Conservation (phyloP, 495 filamentous ascomycete species). For the Halenospora varia region DNA sequence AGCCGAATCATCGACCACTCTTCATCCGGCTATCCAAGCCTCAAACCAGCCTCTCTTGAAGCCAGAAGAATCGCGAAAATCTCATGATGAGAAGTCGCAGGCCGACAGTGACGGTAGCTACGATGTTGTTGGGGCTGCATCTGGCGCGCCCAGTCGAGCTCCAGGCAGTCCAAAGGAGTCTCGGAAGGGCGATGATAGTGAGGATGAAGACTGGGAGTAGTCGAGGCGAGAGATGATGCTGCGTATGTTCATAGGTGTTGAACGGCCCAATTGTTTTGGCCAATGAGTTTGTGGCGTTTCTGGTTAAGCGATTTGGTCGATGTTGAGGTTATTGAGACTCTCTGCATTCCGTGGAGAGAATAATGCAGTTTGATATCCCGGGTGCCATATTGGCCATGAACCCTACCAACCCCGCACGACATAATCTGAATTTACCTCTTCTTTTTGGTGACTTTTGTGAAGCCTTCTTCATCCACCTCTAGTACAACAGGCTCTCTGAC, state of each 20-base stretch:
- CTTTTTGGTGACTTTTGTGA: conserved; percentile 80
- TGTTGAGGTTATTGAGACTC: neutral
- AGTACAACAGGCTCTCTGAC: conserved; percentile 62
- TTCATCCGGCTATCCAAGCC: conserved; percentile 38
- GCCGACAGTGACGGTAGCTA: conserved; percentile 91
- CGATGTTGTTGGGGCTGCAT: conserved; percentile 73
- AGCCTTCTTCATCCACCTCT: conserved; percentile 90
- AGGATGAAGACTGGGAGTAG: conserved; percentile 81
- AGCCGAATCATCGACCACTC: conserved; percentile 48
- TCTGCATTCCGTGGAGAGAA: conserved; percentile 10
- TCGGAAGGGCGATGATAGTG: conserved; percentile 45
- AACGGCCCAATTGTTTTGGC: neutral
- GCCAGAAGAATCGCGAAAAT: conserved; percentile 65
- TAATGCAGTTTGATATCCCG: conserved; percentile 22
- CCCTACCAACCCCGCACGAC: conserved; percentile 1
- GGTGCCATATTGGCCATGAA: conserved; percentile 4
- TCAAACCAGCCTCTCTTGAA: conserved; percentile 40
- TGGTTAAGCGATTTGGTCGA: conserved; percentile 3
- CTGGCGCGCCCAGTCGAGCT: conserved; percentile 75
- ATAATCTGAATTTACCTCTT: conserved; percentile 40
- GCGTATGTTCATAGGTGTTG: conserved; percentile 12
- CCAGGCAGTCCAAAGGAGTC: conserved; percentile 71
- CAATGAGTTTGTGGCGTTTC: conserved; percentile 9
- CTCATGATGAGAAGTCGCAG: conserved; percentile 79
- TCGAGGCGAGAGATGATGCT: neutral